Conservation (phyloP, 2,329 filamentous ascomycete species). For the Cladosporium oxysporum region DNA sequence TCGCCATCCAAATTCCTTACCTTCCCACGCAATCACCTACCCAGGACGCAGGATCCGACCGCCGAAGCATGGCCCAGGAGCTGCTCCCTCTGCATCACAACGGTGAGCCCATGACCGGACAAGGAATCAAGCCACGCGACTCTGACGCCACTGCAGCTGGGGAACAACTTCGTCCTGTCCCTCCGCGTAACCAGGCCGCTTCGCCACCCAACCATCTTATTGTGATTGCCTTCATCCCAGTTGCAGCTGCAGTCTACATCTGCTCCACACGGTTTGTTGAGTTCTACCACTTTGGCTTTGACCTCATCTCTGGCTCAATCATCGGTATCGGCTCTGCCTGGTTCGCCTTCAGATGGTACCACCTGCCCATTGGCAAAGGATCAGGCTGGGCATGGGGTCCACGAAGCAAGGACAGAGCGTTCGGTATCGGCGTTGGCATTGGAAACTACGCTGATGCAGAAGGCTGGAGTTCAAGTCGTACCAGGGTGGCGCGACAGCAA, state of each 20-base stretch:
- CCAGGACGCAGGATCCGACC: slow-evolving; percentile 8
- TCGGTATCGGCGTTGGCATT: slow-evolving; percentile 61
- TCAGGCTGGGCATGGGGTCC: slow-evolving; percentile 90
- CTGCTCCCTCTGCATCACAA: slow-evolving; percentile 33
- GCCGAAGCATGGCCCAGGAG: slow-evolving; percentile 25
- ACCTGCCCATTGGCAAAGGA: slow-evolving; percentile 74
- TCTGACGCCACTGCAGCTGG: slow-evolving; percentile 5
- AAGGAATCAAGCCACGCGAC: slow-evolving; percentile 13
- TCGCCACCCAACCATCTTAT: slow-evolving; percentile 81
- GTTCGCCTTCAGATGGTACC: slow-evolving; percentile 82
- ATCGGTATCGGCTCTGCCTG: slow-evolving; percentile 72
- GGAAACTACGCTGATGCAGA: slow-evolving; percentile 19
- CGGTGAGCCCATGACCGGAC: slow-evolving; percentile 18
- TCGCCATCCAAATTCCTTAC: slow-evolving; percentile 72
- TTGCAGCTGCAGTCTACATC: slow-evolving; percentile 76
- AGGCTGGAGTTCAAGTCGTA: slow-evolving; percentile 10
- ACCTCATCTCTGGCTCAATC: slow-evolving; percentile 80
- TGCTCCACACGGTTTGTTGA: slow-evolving; percentile 84
- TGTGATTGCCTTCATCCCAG: slow-evolving; percentile 67
- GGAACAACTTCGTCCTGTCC: slow-evolving; percentile 30
- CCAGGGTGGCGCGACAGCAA: background rate
- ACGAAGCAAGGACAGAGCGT: slow-evolving; percentile 70
- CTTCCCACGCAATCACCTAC: slow-evolving; percentile 53
- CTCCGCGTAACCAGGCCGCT: slow-evolving; percentile 66
- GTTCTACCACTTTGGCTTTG: slow-evolving; percentile 88